Percentiles rank a stretch among this genome's conserved stretches.
Evolutionary conservation across 2,329 filamentous ascomycete species (phyloP).

Genomic region (Paecilomyces fulvus): DNA sequence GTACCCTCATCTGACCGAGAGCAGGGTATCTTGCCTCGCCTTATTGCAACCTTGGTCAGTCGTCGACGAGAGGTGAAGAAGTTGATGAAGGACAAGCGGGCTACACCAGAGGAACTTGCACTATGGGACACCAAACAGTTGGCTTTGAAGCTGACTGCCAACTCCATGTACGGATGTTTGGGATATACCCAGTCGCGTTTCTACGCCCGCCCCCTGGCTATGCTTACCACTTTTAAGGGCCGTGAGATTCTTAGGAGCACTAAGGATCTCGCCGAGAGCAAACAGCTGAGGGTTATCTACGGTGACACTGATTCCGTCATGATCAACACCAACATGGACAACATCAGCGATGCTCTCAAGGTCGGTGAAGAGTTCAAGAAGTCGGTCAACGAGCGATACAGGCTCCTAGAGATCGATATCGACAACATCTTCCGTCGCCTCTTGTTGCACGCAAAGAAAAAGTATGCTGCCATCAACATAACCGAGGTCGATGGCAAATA

Average conservation of each 20-base stretch:
- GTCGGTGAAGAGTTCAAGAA: slow-evolving; percentile 93
- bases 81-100: slow-evolving; percentile 89
- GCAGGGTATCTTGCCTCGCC: slow-evolving; percentile 76
- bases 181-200: slow-evolving; percentile 96
- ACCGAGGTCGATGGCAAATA: slow-evolving; percentile 83
- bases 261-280: slow-evolving; percentile 88
- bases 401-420: slow-evolving; percentile 90
- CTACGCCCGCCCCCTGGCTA: slow-evolving; percentile 87
- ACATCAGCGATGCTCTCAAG: slow-evolving; percentile 78
- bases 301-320: slow-evolving; percentile 99
- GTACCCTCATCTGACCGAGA: slow-evolving; percentile 65
- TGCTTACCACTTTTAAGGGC: slow-evolving; percentile 94
- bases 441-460: slow-evolving; percentile 94
- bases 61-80: slow-evolving; percentile 88
- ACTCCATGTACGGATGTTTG: slow-evolving; percentile 99
- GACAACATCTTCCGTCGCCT: slow-evolving; percentile 95
- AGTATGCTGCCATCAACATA: slow-evolving; percentile 95
- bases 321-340: slow-evolving; percentile 98
- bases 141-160: slow-evolving; percentile 92
- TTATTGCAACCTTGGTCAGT: slow-evolving; percentile 86
- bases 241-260: slow-evolving; percentile 95
- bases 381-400: slow-evolving; percentile 88
- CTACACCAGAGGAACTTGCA: slow-evolving; percentile 75
- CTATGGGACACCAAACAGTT: slow-evolving; percentile 98
- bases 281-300: slow-evolving; percentile 89